Evolutionary conservation across 176 grass and related monocot genomes (phyloP).

Genomic region (Pontederia crassipes): DNA sequence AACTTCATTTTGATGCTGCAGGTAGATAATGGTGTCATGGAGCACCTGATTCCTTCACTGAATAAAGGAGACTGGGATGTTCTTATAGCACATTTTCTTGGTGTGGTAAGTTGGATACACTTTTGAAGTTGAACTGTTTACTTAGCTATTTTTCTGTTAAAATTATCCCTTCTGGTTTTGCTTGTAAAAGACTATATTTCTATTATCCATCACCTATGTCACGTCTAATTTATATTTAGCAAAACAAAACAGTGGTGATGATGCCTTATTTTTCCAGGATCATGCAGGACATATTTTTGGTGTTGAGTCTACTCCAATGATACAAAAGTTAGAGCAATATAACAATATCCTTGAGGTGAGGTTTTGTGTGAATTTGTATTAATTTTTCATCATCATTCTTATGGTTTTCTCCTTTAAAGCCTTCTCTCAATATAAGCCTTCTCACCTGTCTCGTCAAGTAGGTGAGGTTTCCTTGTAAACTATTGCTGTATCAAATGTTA

Average conservation of each 20-base stretch:
- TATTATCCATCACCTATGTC: too few relatives aligned
- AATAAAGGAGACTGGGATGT: constrained; percentile 82
- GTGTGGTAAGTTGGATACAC: constrained; percentile 55
- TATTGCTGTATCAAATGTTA: too few relatives aligned
- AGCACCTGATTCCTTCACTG: constrained; percentile 79
- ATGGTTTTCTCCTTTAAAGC: not conserved
- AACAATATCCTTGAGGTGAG: constrained; percentile 67
- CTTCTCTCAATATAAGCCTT: too few relatives aligned
- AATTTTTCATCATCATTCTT: constrained; percentile 8
- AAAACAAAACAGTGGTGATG: not conserved
- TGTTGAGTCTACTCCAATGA: constrained; percentile 84
- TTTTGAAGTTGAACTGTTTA: not conserved
- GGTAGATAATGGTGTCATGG: constrained; percentile 90
- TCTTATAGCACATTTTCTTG: constrained; percentile 98
- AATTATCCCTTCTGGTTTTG: not conserved
- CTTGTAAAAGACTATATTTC: too few relatives aligned
- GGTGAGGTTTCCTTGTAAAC: too few relatives aligned
- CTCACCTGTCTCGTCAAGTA: not conserved
- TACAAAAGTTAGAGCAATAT: constrained; percentile 90
- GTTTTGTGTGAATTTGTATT: constrained; percentile 8
- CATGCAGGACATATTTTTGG: constrained; percentile 99
- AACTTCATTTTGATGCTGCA: constrained; percentile 17
- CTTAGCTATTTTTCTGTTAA: not conserved
- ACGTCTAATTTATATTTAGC: too few relatives aligned
- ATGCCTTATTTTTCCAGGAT: constrained; percentile 61